Evolutionary conservation across 2,329 filamentous ascomycete genomes (phyloP).

Genomic region (Alternaria incomplexa): DNA sequence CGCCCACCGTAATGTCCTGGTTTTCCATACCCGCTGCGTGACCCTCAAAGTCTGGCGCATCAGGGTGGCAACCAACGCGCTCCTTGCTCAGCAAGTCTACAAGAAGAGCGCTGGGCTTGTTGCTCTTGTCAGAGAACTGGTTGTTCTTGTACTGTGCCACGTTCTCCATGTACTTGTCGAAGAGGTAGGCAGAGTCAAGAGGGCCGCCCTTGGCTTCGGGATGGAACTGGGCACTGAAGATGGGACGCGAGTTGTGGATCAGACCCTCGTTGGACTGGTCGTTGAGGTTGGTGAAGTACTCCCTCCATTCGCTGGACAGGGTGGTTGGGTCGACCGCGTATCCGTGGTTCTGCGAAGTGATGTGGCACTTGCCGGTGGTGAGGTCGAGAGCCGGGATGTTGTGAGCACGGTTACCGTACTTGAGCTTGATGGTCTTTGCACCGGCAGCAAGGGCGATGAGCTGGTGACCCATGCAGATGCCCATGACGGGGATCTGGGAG

Average conservation of each 20-base stretch:
- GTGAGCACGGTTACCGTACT: slow-evolving; percentile 98
- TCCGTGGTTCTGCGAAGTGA: slow-evolving; percentile 97
- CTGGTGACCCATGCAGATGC: slow-evolving; percentile 97
- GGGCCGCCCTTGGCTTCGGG: slow-evolving; percentile 97
- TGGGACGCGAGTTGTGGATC: slow-evolving; percentile 94
- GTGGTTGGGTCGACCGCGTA: slow-evolving; percentile 91
- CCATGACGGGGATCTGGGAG: slow-evolving; percentile 91
- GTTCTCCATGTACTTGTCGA: slow-evolving; percentile 93
- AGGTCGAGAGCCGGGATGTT: slow-evolving; percentile 96
- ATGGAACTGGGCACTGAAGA: slow-evolving; percentile 99
- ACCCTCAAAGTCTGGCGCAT: slow-evolving; percentile 42
- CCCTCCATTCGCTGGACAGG: slow-evolving; percentile 86
- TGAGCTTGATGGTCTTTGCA: slow-evolving; percentile 92
- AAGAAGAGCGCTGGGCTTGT: slow-evolving; percentile 83
- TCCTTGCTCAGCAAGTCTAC: slow-evolving; percentile 93
- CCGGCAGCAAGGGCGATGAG: slow-evolving; percentile 88
- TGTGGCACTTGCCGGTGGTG: slow-evolving; percentile 96
- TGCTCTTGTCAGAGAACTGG: slow-evolving; percentile 79
- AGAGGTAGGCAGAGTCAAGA: slow-evolving; percentile 93
- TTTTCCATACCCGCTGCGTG: slow-evolving; percentile 36
- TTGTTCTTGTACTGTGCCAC: slow-evolving; percentile 88
- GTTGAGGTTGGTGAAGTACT: slow-evolving; percentile 98
- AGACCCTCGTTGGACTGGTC: slow-evolving; percentile 97
- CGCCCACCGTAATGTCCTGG: slow-evolving; percentile 37
- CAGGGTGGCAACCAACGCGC: slow-evolving; percentile 78